phyloP scores from a whole-genome alignment of 2,329 filamentous ascomycete species.

The Stagonosporopsis vannaccii region DNA sequence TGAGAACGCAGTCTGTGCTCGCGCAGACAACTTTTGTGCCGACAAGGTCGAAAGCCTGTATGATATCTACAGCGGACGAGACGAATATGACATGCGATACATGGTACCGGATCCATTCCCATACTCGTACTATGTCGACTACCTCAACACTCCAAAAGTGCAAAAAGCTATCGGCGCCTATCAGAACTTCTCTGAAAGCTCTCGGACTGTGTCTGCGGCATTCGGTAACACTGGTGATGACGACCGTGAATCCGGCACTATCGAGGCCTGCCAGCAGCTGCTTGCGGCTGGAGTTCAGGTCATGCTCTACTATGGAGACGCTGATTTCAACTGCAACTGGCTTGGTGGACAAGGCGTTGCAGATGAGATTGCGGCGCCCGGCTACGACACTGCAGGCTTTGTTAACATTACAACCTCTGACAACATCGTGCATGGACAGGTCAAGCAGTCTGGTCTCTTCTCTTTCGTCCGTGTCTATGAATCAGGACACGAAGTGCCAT shows the following conservation, averaged over 20 bases:
- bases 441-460: slow-evolving; percentile 60
- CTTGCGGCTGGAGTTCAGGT: slow-evolving; percentile 52
- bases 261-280: slow-evolving; percentile 52
- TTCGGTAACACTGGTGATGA: slow-evolving; percentile 61
- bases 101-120: slow-evolving; percentile 65
- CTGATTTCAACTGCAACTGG: slow-evolving; percentile 59
- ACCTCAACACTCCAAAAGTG: slow-evolving; percentile 63
- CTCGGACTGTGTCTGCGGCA: slow-evolving; percentile 53
- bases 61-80: slow-evolving; percentile 60
- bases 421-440: slow-evolving; percentile 60
- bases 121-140: slow-evolving; percentile 62
- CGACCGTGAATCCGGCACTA: slow-evolving; percentile 53
- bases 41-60: slow-evolving; percentile 61
- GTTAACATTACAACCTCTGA: slow-evolving; percentile 56
- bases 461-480: slow-evolving; percentile 61
- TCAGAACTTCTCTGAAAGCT: slow-evolving; percentile 63
- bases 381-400: slow-evolving; percentile 57
- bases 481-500: slow-evolving; percentile 60
- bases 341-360: slow-evolving; percentile 54
- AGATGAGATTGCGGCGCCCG: slow-evolving; percentile 50
- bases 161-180: slow-evolving; percentile 66
- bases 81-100: slow-evolving; percentile 68
- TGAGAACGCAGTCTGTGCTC: slow-evolving; percentile 59
- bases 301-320: slow-evolving; percentile 57
- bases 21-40: slow-evolving; percentile 65